A percentile compares a stretch with the other conserved stretches of the same genome.
Conservation (phyloP, 257 asterid genomes). For the Ocimum tenuiflorum region DNA sequence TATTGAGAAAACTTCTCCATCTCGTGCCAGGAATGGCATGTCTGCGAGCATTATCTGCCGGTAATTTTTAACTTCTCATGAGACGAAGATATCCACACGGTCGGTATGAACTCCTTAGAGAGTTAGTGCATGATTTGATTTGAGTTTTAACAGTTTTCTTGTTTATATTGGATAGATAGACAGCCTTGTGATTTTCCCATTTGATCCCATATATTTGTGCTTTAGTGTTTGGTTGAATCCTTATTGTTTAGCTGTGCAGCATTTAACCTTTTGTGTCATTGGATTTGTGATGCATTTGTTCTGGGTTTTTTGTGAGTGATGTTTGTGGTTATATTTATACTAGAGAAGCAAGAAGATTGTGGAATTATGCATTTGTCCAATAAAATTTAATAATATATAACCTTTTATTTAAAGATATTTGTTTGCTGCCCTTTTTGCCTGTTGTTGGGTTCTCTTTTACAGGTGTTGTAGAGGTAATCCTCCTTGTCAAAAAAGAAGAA, state of each 20-base stretch:
- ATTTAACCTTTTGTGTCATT: constrained; percentile 12
- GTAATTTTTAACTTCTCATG: constrained; percentile 1
- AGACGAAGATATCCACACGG: neutral
- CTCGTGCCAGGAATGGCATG: neutral
- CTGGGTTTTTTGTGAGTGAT: neutral
- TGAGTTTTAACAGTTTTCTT: neutral
- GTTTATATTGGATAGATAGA: neutral
- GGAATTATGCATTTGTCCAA: neutral
- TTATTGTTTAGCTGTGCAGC: neutral
- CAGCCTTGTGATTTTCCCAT: constrained; percentile 10
- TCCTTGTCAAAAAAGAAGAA: too few relatives aligned
- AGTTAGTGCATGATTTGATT: constrained; percentile 16
- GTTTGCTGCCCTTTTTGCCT: neutral
- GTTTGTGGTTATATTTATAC: neutral
- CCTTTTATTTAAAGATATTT: neutral
- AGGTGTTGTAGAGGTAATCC: too few relatives aligned
- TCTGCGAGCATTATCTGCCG: neutral
- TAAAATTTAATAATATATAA: neutral
- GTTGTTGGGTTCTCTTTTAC: neutral
- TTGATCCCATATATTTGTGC: constrained; percentile 16
- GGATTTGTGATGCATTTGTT: constrained; percentile 12
- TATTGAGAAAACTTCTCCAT: constrained; percentile 16
- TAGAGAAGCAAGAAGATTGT: neutral
- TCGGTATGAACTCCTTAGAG: constrained; percentile 3
- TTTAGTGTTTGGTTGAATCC: neutral